Evolutionary conservation across 1,139 yeast genomes (phyloP).

Genomic region (Keqinozyma sinolaborantium): DNA sequence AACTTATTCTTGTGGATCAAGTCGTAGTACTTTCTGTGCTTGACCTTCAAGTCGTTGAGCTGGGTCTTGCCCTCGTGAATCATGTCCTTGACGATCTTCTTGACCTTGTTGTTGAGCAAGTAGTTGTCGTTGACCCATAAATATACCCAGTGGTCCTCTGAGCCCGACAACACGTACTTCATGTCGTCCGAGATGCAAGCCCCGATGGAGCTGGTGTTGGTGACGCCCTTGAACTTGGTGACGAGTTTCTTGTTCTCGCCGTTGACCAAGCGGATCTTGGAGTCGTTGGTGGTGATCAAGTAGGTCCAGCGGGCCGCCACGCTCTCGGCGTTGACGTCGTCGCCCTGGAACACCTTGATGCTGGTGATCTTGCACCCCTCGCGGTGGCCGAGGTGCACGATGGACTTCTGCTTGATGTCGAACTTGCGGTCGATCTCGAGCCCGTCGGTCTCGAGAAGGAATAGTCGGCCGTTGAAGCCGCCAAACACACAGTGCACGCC

Average conservation of each 20-base stretch:
- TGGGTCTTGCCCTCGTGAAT: conserved; percentile 34
- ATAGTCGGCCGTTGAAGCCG: conserved; percentile 73
- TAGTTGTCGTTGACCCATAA: conserved; percentile 58
- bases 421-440: conserved; percentile 52
- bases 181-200: conserved; percentile 63
- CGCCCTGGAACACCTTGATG: conserved; percentile 25
- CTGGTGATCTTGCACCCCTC: conserved; percentile 42
- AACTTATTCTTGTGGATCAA: conserved; percentile 31
- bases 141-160: conserved; percentile 71
- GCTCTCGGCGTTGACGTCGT: conserved; percentile 6
- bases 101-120: conserved; percentile 36
- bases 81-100: conserved; percentile 31
- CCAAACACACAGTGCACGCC: conserved; percentile 71
- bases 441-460: conserved; percentile 63
- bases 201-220: conserved; percentile 64
- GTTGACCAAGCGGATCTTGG: conserved; percentile 67
- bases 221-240: conserved; percentile 69
- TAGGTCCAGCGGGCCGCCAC: conserved; percentile 29
- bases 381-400: conserved; percentile 23
- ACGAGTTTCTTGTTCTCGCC: conserved; percentile 54
- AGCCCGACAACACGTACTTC: conserved; percentile 51
- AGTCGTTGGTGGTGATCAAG: conserved; percentile 74
- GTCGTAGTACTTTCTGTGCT: conserved; percentile 30
- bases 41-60: conserved; percentile 24
- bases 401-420: conserved; percentile 39